These are phyloP conservation scores for Coniochaeta prunicola DNA, from an alignment of 2,329 filamentous ascomycete species.

Conservation along the genomic window DNA sequence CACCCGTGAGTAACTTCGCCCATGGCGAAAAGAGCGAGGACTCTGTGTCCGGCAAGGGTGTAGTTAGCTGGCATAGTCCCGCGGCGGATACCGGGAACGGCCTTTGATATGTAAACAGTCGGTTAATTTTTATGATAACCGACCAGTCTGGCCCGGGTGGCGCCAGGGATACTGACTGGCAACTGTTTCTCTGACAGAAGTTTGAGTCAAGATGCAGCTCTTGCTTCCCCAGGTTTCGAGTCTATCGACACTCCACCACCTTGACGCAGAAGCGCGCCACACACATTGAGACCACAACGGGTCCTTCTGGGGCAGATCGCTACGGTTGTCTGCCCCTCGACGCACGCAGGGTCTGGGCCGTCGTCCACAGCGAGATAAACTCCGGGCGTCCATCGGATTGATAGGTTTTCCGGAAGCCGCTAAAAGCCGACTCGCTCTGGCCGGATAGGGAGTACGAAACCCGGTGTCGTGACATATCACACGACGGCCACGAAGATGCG, in stretches of 20 bases:
- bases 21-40: background rate
- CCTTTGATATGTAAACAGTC: background rate
- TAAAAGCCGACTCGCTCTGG: background rate
- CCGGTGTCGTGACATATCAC: background rate
- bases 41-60: background rate
- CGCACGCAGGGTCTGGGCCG: background rate
- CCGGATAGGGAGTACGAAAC: background rate
- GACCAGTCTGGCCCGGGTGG: background rate
- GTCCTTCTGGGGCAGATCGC: background rate
- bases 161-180: background rate
- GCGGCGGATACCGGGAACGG: background rate
- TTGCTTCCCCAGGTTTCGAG: background rate
- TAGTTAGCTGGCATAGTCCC: background rate
- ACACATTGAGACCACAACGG: background rate
- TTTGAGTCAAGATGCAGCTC: background rate
- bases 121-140: background rate
- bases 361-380: background rate
- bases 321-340: background rate
- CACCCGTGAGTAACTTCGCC: background rate
- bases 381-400: background rate
- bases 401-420: background rate
- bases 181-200: background rate
- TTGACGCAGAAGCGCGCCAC: background rate
- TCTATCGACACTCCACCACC: constrained; percentile 1
- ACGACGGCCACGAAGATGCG: background rate